Evolutionary conservation across 2,329 filamentous ascomycete species (phyloP).

Genomic region (Fusarium sp.): DNA sequence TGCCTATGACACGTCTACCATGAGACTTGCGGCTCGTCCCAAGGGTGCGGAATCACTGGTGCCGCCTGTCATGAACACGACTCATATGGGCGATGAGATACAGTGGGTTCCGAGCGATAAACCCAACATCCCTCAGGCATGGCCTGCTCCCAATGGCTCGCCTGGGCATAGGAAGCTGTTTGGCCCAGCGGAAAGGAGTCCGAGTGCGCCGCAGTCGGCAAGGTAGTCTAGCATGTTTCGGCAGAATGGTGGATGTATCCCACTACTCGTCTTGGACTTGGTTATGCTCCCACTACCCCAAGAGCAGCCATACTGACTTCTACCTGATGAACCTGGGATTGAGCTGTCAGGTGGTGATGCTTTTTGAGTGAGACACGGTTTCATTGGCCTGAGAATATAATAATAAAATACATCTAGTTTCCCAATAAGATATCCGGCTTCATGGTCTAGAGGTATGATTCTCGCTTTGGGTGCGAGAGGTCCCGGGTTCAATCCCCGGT

Average conservation of each 20-base stretch:
- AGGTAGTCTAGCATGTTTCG: too few relatives aligned
- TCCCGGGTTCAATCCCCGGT: slow-evolving; percentile 60
- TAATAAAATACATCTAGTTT: too few relatives aligned
- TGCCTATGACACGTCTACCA: slow-evolving; percentile 12
- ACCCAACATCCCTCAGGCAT: not conserved
- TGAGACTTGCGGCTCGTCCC: slow-evolving; percentile 3
- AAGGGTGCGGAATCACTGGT: not conserved
- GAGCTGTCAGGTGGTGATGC: too few relatives aligned
- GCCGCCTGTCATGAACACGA: slow-evolving; percentile 7
- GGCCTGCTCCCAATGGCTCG: slow-evolving; percentile 1
- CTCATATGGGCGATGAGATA: slow-evolving; percentile 13
- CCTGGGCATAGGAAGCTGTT: slow-evolving; percentile 1
- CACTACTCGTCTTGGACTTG: too few relatives aligned
- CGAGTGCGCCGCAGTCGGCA: too few relatives aligned
- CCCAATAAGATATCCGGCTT: too few relatives aligned
- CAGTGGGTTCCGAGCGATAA: slow-evolving; percentile 4
- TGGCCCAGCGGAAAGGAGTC: not conserved
- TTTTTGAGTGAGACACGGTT: too few relatives aligned
- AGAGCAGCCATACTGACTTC: too few relatives aligned
- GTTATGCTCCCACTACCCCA: too few relatives aligned
- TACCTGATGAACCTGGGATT: too few relatives aligned
- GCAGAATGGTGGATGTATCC: too few relatives aligned
- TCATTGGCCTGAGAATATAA: too few relatives aligned
- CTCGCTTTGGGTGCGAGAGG: slow-evolving; percentile 52
- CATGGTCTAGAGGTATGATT: slow-evolving; percentile 37